These are phyloP conservation scores for Lichtheimia ramosa DNA, from an alignment of 371 early-diverging fungal species.

Conservation along the genomic window DNA sequence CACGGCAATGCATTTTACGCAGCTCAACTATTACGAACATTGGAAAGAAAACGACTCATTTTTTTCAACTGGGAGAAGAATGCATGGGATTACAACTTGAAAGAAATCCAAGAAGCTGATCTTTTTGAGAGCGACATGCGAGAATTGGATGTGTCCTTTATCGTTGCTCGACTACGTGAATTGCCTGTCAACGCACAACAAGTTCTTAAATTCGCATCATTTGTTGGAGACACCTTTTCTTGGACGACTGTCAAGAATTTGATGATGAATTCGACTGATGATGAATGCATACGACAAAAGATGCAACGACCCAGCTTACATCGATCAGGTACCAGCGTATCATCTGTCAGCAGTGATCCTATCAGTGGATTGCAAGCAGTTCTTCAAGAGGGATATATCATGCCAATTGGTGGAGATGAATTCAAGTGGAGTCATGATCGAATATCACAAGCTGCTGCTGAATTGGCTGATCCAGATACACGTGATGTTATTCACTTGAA, in stretches of 20 bases:
- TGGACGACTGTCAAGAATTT: conserved; percentile 42
- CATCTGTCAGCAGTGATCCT: conserved; percentile 19
- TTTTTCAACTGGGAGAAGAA: conserved; percentile 51
- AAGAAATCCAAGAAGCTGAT: conserved; percentile 25
- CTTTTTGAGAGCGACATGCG: conserved; percentile 17
- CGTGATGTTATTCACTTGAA: conserved; percentile 38
- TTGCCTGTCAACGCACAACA: conserved; percentile 35
- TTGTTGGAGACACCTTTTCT: conserved; percentile 45
- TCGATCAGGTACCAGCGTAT: not conserved
- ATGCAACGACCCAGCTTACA: not conserved
- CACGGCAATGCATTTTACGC: conserved; percentile 46
- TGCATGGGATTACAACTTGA: conserved; percentile 41
- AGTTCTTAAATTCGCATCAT: conserved; percentile 41
- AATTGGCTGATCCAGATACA: conserved; percentile 30
- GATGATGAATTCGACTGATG: conserved; percentile 34
- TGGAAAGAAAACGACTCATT: conserved; percentile 44
- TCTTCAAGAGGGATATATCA: conserved; percentile 45
- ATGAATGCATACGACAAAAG: conserved; percentile 1
- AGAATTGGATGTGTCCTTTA: conserved; percentile 34
- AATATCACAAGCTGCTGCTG: conserved; percentile 51
- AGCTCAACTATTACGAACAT: conserved; percentile 32
- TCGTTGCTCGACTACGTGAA: conserved; percentile 34
- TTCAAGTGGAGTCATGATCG: conserved; percentile 51
- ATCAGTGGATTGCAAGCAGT: conserved; percentile 47
- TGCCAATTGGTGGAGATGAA: conserved; percentile 40